Evolutionary conservation across 257 asterid species (phyloP), one percentile per base, ranked within the genome.

Genomic region (Dorcoceras hygrometricum): DNA sequence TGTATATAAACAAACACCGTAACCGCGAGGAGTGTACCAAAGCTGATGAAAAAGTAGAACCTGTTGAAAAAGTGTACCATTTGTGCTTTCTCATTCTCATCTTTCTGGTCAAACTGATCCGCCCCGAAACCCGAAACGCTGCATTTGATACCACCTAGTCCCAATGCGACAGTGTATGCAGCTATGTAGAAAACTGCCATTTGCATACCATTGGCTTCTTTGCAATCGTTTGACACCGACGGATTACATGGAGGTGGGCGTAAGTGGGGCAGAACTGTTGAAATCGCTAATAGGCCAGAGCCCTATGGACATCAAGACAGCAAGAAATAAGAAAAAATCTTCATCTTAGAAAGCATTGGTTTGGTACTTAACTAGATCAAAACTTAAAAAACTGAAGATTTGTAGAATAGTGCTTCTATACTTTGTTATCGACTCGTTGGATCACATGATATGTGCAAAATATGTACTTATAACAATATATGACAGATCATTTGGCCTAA

Each of bases 111-210:
- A 48, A 77, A 76, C 43, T 76, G 81, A 51, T 76, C 81, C 0
- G 77, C 56, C 27, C 81, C 81, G 3, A 76, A 76, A 7, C 81
- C 81, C 0, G 81, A 77, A 18, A 77, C 81, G 19, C 76, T 67
- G 60, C 72, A 77, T 70, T 77, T 77, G 24, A 77, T 59, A 23
- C 81, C 77, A 2, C 81, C 81, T 8, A 71, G 39, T 19, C 80
- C 80, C 1, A 76, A 5, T 0, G 77, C 80, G 0, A 63, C 26
- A 0, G 64, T 58, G 50, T 76, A 76, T 7, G 71, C 10, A 48
- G 77, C 51, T 20, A 69, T 3, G 63, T 76, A 67, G 50, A 71
- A 70, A 20, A 72, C 61, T 6, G 65, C 62, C 73, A 77, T 59
- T 28, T 77, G 77, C 23, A 5, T 8, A 22, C 62, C 66, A 6